phyloP scores from a whole-genome alignment of 2,329 filamentous ascomycete genomes.

The Ophiostoma sp. region DNA sequence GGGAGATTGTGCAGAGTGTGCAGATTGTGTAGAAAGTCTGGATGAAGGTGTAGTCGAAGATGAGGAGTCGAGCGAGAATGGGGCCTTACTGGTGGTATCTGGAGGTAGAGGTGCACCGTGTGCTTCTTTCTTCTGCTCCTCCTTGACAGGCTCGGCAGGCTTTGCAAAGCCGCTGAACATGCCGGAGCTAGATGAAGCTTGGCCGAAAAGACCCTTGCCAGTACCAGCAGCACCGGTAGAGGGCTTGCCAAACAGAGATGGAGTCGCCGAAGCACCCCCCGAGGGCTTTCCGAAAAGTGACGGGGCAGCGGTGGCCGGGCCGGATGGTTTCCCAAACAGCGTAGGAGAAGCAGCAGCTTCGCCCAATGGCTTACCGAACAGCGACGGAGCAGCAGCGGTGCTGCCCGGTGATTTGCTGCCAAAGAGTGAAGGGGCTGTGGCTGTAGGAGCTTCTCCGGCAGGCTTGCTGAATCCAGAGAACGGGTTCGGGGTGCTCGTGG shows the following conservation, averaged over 20 bases:
- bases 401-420: conserved; percentile 9
- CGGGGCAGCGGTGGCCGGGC: not conserved
- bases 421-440: conserved; percentile 6
- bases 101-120: conserved; percentile 43
- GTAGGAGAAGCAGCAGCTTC: conserved; percentile 7
- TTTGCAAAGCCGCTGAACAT: conserved; percentile 17
- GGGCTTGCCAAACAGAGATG: conserved; percentile 23
- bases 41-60: conserved; percentile 47
- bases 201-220: conserved; percentile 18
- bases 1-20: too few species aligned
- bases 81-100: conserved; percentile 50
- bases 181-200: conserved; percentile 25
- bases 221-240: conserved; percentile 20
- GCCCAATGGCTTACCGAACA: conserved; percentile 18
- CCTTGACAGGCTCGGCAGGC: conserved; percentile 33
- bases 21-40: conserved; percentile 27
- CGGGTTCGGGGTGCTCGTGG: conserved; percentile 10
- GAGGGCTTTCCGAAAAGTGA: conserved; percentile 16
- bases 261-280: not conserved
- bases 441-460: not conserved
- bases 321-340: conserved; percentile 17
- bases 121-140: conserved; percentile 30
- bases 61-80: conserved; percentile 47
- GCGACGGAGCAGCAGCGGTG: not conserved
- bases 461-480: not conserved